Evolutionary conservation across 345 rosid species (phyloP).

Genomic region (Moringa oleifera): DNA sequence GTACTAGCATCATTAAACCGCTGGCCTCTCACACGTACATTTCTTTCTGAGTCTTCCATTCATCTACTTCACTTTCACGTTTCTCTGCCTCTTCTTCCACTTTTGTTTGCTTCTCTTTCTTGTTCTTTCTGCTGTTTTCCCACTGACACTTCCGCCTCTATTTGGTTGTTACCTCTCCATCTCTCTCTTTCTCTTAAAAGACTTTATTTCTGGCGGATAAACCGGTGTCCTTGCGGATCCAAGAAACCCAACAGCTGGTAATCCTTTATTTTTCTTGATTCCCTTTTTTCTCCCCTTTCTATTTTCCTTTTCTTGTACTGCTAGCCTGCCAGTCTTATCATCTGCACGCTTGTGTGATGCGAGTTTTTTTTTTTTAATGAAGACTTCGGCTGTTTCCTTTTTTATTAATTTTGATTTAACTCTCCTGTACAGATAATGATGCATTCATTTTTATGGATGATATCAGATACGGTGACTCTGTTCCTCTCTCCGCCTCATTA

Average conservation of each 20-base stretch:
- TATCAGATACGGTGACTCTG: neutral
- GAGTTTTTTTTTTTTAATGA: neutral
- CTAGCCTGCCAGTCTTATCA: neutral
- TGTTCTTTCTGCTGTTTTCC: conserved; percentile 14
- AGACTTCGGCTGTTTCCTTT: neutral
- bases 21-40: neutral
- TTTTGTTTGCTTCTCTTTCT: conserved; percentile 6
- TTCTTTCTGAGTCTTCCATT: neutral
- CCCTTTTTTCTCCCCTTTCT: neutral
- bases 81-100: neutral
- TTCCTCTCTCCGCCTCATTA: neutral
- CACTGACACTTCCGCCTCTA: conserved; percentile 2
- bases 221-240: conserved; percentile 14
- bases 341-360: neutral
- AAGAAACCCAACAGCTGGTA: conserved; percentile 13
- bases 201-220: conserved; percentile 17
- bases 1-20: neutral
- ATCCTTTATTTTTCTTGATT: conserved; percentile 1
- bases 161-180: conserved; percentile 2
- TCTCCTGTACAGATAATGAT: neutral
- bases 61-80: neutral
- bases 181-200: conserved; percentile 5
- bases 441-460: conserved; percentile 6
- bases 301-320: neutral
- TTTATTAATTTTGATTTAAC: neutral